phyloP scores from a whole-genome alignment of 495 filamentous ascomycete genomes.

The Hyaloscypha bicolor region DNA sequence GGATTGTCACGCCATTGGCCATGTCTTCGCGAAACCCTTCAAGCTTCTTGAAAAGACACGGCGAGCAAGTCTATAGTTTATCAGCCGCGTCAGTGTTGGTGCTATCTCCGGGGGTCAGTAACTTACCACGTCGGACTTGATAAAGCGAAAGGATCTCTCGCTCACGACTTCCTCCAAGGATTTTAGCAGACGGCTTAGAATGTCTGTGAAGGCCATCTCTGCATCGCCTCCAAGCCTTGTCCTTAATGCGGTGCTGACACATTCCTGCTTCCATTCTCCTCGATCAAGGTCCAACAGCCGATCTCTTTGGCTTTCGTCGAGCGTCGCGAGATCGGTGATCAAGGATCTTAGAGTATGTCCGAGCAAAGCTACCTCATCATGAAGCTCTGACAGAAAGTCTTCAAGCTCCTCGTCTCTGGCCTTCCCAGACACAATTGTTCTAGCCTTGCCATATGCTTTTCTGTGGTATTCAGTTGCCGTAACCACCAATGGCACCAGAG shows the following conservation, averaged over 20 bases:
- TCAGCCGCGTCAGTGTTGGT: background rate
- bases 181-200: slow-evolving; percentile 17
- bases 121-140: slow-evolving; percentile 13
- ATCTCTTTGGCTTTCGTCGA: slow-evolving; percentile 4
- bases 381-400: slow-evolving; percentile 7
- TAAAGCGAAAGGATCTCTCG: slow-evolving; percentile 10
- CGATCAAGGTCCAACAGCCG: slow-evolving; percentile 8
- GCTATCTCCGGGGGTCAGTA: background rate
- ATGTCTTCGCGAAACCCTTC: slow-evolving; percentile 11
- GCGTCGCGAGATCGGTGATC: slow-evolving; percentile 11
- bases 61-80: background rate
- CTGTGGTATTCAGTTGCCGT: background rate
- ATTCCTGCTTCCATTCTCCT: slow-evolving; percentile 1
- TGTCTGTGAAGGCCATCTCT: slow-evolving; percentile 14
- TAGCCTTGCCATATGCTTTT: background rate
- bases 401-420: slow-evolving; percentile 14
- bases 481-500: no score
- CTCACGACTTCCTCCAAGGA: slow-evolving; percentile 16
- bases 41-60: slow-evolving; percentile 14
- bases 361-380: slow-evolving; percentile 17
- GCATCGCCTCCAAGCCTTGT: background rate
- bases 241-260: slow-evolving; percentile 3
- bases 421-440: slow-evolving; percentile 4
- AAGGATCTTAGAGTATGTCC: slow-evolving; percentile 7
- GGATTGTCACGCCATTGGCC: slow-evolving; percentile 11